Evolutionary conservation across 2,329 filamentous ascomycete species (phyloP), one percentile per base, ranked within the genome.

Genomic region (Sclerotinia subarctica): DNA sequence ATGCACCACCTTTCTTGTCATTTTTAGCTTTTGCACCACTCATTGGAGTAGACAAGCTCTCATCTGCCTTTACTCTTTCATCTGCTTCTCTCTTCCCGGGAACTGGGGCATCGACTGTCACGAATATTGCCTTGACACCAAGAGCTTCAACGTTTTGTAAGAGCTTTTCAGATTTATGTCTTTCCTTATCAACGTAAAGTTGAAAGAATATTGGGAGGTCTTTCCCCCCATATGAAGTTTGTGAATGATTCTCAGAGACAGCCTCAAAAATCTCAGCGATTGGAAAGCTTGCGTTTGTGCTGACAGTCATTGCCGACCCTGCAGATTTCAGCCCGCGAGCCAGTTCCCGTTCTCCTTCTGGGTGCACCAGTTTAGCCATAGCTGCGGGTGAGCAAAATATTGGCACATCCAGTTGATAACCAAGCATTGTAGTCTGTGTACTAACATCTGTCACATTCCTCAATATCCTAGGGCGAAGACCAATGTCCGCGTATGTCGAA

Each of bases 361-460:
- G 82, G 73, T 91, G 87, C 58, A 88, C 86, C 66, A 90, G 77
- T 63, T 82, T 83, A 4, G 85, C 87, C 84, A 90, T 87, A 2
- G 86, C 86, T 1, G 88, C 86, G 0, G 88, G 88, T 46, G 85
- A 84, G 70, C 86, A 84, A 75, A 90, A 90, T 38, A 91, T 80
- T 0, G 88, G 88, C 4, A 86, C 78, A 42, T 79, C 80, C 68
- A 84, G 80, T 5, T 78, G 75, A 42, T 81, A 77, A 0, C 86
- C 87, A 1, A 90, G 78, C 44, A 90, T 85, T 13, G 78, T 82
- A 1, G 86, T 83, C 5, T 75, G 75, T 0, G 84, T 82, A 72
- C 82, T 78, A 7, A 87, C 83, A 49, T 79, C 70, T 21, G 82
- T 81, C 6, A 90, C 88, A 72, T 88, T 82, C 49, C 81, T 79